Evolutionary conservation across 2,329 filamentous ascomycete genomes (phyloP), one percentile per base, ranked within the genome.

Genomic region (Paraphaeosphaeria minitans): DNA sequence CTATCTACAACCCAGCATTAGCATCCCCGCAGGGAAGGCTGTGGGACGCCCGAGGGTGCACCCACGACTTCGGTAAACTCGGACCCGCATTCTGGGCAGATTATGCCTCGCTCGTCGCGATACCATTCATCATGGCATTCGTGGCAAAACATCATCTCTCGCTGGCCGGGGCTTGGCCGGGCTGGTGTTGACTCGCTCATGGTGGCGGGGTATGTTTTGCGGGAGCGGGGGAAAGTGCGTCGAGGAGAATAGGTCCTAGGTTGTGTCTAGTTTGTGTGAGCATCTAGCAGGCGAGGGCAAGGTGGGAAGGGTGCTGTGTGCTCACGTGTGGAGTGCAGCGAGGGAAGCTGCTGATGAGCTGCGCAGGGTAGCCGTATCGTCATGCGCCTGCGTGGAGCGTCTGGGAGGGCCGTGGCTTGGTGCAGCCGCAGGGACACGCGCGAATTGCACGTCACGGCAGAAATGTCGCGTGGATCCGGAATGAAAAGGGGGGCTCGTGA

Each of bases 41-140:
- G 35, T 14, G 46, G 12, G 35, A 50, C 24, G 19, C 42, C 52
- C 27, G 56, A 56, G 50, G 27, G 39, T 58, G 49, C 56, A 82
- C 89, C 72, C 81, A 96, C 93, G 68, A 98, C 92, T 79, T 99
- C 93, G 16, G 87, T 92, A 65, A 92, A 88, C 21, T 96, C 92
- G 39, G 87, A 87, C 4, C 83, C 74, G 74, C 95, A 99, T n/a
- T 80, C 77, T 16, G 93, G 92, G 73, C 95, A 99, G 16, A 79
- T 80, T 62, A 96, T 78, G 27, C 84, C 88, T 64, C 84, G 82
- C 63, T 90, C 84, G 59, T 91, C 86, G 59, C 86, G 82, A 70
- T 89, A 91, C 92, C 93, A 98, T 75, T 97, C 89, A 63, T 90
- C 80, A 53, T 84, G 76, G 79, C 95, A 98, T 60, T 84, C 80